Evolutionary conservation across 805 yeast genomes (phyloP).

Genomic region (Lachancea sp.): DNA sequence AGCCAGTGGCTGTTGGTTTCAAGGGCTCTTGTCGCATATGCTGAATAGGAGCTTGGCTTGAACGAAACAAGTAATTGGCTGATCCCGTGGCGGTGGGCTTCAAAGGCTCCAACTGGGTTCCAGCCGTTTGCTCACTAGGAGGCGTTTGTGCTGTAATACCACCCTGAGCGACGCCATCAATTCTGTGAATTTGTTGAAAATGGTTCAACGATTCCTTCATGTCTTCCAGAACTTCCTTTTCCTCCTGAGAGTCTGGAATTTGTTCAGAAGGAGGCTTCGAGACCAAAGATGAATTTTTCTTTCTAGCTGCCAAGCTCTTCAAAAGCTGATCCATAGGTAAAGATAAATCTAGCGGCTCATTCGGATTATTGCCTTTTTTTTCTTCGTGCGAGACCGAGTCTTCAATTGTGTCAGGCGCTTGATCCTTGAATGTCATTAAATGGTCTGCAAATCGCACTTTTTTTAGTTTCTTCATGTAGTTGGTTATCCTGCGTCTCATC

Average conservation of each 20-base stretch:
- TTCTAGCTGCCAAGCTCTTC: conserved; percentile 36
- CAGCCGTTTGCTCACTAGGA: conserved; percentile 21
- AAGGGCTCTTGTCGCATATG: conserved; percentile 15
- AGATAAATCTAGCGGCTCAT: conserved; percentile 45
- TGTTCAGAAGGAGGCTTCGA: conserved; percentile 30
- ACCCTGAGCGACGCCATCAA: conserved; percentile 67
- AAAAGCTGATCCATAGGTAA: conserved; percentile 75
- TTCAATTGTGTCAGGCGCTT: conserved; percentile 10
- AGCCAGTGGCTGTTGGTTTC: conserved; percentile 33
- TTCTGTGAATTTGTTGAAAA: conserved; percentile 65
- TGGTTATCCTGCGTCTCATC: conserved; percentile 30
- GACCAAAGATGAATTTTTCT: conserved; percentile 24
- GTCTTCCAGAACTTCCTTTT: conserved; percentile 62
- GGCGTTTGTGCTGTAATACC: conserved; percentile 55
- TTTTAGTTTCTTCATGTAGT: conserved; percentile 41
- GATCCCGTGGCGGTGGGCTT: conserved; percentile 34
- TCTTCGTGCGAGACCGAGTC: conserved; percentile 9
- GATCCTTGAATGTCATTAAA: conserved; percentile 39
- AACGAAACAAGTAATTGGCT: conserved; percentile 29
- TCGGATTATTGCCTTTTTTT: conserved; percentile 18
- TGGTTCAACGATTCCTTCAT: conserved; percentile 70
- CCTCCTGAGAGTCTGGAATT: conserved; percentile 46
- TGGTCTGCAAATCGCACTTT: conserved; percentile 71
- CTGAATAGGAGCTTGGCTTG: conserved; percentile 5
- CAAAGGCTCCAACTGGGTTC: conserved; percentile 23